These are phyloP conservation scores for Verticillium nonalfalfae DNA, from an alignment of 2,329 filamentous ascomycete genomes.

Conservation along the genomic window DNA sequence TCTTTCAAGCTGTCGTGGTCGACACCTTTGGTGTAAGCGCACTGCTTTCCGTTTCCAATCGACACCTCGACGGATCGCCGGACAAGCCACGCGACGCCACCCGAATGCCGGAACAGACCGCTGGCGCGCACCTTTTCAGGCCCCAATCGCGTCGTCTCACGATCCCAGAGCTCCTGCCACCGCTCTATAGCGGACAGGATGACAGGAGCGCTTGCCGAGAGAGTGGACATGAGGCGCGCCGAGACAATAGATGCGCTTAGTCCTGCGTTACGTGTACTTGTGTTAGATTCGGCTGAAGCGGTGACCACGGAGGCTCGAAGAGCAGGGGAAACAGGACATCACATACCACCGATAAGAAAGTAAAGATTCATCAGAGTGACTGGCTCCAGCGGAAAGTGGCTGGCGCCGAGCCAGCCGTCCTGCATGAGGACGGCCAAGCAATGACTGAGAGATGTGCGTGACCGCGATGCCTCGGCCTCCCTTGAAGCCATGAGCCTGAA, in stretches of 20 bases:
- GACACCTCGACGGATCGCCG: neutral
- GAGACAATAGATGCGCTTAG: neutral
- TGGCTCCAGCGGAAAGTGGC: neutral
- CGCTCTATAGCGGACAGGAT: neutral
- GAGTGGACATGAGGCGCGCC: neutral
- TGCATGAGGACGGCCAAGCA: slow-evolving; percentile 13
- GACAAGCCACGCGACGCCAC: neutral
- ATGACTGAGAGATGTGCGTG: slow-evolving; percentile 7
- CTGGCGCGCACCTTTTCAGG: neutral
- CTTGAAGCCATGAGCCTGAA: slow-evolving; percentile 6
- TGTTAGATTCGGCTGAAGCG: neutral
- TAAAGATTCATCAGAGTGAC: neutral
- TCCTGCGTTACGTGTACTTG: neutral
- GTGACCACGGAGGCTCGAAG: neutral
- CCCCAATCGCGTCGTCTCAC: neutral
- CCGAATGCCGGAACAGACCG: neutral
- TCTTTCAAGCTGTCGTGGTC: neutral
- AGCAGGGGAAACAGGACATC: too few relatives aligned
- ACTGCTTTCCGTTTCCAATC: neutral
- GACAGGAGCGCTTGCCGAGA: neutral
- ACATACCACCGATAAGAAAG: neutral
- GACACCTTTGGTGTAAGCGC: neutral
- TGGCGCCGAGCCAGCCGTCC: slow-evolving; percentile 8
- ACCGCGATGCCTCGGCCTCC: neutral
- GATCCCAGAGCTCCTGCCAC: slow-evolving; percentile 1